A percentile compares a stretch with the other conserved stretches of the same genome.
Conservation (phyloP, 805 yeast species). For the Schizosaccharomyces osmophilus region DNA sequence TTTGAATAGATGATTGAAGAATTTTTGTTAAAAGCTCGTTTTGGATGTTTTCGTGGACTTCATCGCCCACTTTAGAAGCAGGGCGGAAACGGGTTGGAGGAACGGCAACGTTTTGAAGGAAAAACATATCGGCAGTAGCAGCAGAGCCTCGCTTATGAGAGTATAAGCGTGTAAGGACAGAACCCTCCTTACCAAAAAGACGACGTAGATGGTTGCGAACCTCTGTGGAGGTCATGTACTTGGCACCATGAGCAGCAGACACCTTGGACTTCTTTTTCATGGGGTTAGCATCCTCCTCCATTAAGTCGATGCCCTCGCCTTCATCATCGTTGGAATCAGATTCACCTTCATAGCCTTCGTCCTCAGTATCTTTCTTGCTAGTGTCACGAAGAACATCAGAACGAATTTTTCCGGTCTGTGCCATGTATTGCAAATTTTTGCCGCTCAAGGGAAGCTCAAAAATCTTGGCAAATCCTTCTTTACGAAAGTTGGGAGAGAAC, state of each 20-base stretch:
- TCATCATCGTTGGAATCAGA: constrained; percentile 8
- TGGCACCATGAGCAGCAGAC: constrained; percentile 19
- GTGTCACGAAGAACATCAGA: constrained; percentile 37
- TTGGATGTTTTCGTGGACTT: constrained; percentile 79
- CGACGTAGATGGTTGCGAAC: constrained; percentile 52
- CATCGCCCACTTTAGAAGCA: constrained; percentile 93
- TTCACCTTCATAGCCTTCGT: constrained; percentile 1
- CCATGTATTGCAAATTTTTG: constrained; percentile 56
- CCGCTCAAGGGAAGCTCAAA: constrained; percentile 71
- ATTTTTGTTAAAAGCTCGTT: constrained; percentile 68
- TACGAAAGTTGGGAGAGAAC: constrained; percentile 75
- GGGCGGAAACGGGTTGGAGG: constrained; percentile 93
- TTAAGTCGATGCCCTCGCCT: constrained; percentile 11
- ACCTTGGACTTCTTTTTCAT: constrained; percentile 29
- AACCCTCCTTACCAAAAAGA: constrained; percentile 52
- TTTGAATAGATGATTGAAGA: constrained; percentile 52
- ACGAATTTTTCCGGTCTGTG: constrained; percentile 55
- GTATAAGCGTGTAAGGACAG: constrained; percentile 46
- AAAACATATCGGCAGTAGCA: constrained; percentile 56
- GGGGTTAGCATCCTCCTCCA: constrained; percentile 17
- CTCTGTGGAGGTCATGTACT: constrained; percentile 72
- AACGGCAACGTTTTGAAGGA: constrained; percentile 66
- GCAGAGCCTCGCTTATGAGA: constrained; percentile 32
- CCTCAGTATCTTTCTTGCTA: constrained; percentile 5
- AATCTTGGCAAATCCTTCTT: constrained; percentile 80